Evolutionary conservation across 495 filamentous ascomycete species (phyloP), one percentile per base, ranked within the genome.

Genomic region (Acidomyces sp.): DNA sequence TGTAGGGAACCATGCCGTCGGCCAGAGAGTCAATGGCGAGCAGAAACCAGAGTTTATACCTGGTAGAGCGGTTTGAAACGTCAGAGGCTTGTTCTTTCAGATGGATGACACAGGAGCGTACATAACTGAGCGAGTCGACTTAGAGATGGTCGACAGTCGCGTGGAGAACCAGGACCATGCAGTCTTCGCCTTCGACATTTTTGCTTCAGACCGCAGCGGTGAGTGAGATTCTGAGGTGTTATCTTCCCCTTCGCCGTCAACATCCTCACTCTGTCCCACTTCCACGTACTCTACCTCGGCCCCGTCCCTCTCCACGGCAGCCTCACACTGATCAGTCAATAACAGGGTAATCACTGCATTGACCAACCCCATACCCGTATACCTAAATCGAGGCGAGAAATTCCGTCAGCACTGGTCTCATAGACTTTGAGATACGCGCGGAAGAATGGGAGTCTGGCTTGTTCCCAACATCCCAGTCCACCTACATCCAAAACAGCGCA

Each of bases 21-120:
- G 83, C 81, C 31, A 90, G 67, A 0, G 77, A 77, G 62, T 94
- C 86, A 2, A 93, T 55, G 27, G 74, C 72, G 47, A 93, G 77
- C 9, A 93, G 63, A 37, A 82, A 68, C 61, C 80, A 85, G 0
- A 93, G 38, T 26, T 51, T 51, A 38, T 51, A 51, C 48, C n/a
- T n/a, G n/a, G n/a, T n/a, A n/a, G n/a, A n/a, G n/a, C n/a, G n/a
- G n/a, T n/a, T n/a, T n/a, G n/a, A n/a, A n/a, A n/a, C n/a, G n/a
- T n/a, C n/a, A n/a, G n/a, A n/a, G n/a, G n/a, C n/a, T n/a, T n/a
- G n/a, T n/a, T n/a, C n/a, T n/a, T n/a, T n/a, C n/a, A n/a, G n/a
- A n/a, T n/a, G n/a, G n/a, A n/a, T n/a, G n/a, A n/a, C n/a, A n/a
- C n/a, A n/a, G n/a, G n/a, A n/a, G n/a, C n/a, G n/a, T n/a, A n/a